Conservation (phyloP, 257 asterid genomes). For the Nyctanthes arbortristis region DNA sequence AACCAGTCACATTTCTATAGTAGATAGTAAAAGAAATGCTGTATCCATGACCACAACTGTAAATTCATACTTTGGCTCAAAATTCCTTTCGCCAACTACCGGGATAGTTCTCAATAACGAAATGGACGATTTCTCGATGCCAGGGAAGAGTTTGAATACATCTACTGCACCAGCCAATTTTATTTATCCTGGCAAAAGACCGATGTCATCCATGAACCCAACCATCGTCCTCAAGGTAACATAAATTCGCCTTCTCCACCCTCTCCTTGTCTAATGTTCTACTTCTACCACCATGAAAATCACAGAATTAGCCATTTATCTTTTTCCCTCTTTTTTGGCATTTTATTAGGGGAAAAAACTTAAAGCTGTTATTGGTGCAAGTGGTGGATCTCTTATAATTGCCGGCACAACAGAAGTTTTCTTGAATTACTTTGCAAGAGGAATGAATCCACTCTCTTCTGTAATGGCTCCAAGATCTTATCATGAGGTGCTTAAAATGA, state of each 20-base stretch:
- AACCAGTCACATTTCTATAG: constrained; percentile 70
- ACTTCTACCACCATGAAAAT: not conserved
- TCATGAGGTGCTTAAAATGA: constrained; percentile 45
- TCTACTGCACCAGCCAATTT: constrained; percentile 70
- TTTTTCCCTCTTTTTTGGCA: not conserved
- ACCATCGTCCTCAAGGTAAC: constrained; percentile 58
- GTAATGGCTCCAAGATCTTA: constrained; percentile 67
- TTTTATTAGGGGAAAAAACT: constrained; percentile 42
- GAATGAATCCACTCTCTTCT: constrained; percentile 66
- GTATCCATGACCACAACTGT: constrained; percentile 69
- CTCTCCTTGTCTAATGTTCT: not conserved
- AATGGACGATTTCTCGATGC: constrained; percentile 79
- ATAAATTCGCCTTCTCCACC: not conserved
- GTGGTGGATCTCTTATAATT: constrained; percentile 61
- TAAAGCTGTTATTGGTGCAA: constrained; percentile 66
- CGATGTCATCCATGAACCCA: constrained; percentile 79
- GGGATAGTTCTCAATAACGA: constrained; percentile 77
- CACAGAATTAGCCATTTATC: not conserved
- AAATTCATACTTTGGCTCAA: constrained; percentile 56
- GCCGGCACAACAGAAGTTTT: constrained; percentile 54
- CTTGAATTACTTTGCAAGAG: constrained; percentile 48
- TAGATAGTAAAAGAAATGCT: constrained; percentile 60
- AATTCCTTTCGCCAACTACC: constrained; percentile 51
- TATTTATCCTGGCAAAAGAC: constrained; percentile 62
- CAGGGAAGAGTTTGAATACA: constrained; percentile 29